phyloP scores from a whole-genome alignment of 140 eudicot genomes.

The Stevia rebaudiana region DNA sequence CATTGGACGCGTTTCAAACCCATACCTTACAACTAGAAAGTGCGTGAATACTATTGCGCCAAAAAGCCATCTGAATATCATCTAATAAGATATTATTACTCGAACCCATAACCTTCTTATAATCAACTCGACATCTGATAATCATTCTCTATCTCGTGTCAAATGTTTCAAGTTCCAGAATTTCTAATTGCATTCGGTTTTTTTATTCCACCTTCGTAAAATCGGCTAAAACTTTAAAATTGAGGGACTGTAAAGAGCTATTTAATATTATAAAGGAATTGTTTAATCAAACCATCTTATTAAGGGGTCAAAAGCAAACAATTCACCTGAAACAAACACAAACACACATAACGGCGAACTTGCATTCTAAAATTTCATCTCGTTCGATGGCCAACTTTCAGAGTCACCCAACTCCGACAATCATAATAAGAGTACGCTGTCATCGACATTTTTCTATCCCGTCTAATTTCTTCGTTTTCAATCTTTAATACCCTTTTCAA shows the following conservation, averaged over 20 bases:
- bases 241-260: not conserved
- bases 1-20: too few species aligned
- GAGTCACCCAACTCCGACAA: slow-evolving; percentile 6
- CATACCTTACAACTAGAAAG: too few species aligned
- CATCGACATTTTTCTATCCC: not conserved
- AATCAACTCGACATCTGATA: too few species aligned
- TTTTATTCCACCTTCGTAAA: too few species aligned
- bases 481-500: not conserved
- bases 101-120: too few species aligned
- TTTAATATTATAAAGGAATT: slow-evolving; percentile 13
- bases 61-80: too few species aligned
- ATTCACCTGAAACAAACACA: slow-evolving; percentile 4
- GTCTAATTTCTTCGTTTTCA: not conserved
- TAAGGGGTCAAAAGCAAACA: slow-evolving; percentile 13
- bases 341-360: not conserved
- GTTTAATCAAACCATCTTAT: too few species aligned
- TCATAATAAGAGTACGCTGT: slow-evolving; percentile 18
- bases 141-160: too few species aligned
- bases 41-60: too few species aligned
- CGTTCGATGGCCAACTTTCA: slow-evolving; percentile 9
- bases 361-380: slow-evolving; percentile 3
- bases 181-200: too few species aligned
- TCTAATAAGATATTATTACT: too few species aligned
- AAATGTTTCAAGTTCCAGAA: too few species aligned
- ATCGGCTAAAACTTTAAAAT: not conserved